Evolutionary conservation across 2,329 filamentous ascomycete species (phyloP).

Genomic region (Diaporthe sp.): DNA sequence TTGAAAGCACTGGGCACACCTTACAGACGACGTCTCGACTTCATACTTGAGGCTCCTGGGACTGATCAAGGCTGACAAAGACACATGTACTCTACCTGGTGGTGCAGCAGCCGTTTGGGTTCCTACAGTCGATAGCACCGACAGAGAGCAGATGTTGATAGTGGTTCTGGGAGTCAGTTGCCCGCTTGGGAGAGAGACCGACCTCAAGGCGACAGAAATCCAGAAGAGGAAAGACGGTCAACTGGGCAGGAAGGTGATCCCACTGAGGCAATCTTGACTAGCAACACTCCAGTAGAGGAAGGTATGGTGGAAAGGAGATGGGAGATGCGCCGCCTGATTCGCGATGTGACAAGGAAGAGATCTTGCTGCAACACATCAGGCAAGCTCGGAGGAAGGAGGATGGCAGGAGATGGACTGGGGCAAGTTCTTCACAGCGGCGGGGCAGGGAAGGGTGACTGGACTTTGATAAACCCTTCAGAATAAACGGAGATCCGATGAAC

Average conservation of each 20-base stretch:
- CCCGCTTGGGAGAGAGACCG: no score
- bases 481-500: neutral
- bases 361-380: neutral
- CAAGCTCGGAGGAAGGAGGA: neutral
- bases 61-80: neutral
- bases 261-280: neutral
- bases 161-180: neutral
- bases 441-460: neutral
- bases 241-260: neutral
- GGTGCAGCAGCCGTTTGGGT: neutral
- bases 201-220: neutral
- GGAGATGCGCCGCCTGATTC: neutral
- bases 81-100: neutral
- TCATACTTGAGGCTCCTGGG: conserved; percentile 16
- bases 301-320: neutral
- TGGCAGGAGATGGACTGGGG: neutral
- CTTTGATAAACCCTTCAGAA: neutral
- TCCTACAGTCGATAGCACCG: neutral
- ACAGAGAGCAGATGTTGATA: neutral
- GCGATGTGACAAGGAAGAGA: neutral
- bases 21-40: conserved; percentile 29
- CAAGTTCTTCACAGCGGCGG: neutral
- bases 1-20: neutral
- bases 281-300: neutral
- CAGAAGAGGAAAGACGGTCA: neutral